These are phyloP conservation scores for Gnetum montanum DNA, from an alignment of 75 land plant species.

Conservation along the genomic window DNA sequence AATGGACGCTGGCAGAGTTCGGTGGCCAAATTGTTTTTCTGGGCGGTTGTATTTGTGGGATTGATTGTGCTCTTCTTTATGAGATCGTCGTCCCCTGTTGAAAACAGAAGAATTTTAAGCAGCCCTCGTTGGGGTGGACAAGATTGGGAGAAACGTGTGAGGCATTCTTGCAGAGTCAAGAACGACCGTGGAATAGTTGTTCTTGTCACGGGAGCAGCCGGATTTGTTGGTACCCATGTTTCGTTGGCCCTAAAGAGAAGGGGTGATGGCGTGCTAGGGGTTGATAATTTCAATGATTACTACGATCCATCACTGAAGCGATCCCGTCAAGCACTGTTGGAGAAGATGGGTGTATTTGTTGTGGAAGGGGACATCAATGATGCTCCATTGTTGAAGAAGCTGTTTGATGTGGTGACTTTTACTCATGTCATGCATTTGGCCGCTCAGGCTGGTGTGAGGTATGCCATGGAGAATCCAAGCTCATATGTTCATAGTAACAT, in stretches of 20 bases:
- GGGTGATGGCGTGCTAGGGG: conserved; percentile 72
- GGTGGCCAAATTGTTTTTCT: conserved; percentile 31
- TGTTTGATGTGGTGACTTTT: conserved; percentile 51
- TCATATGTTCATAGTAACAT: conserved; percentile 70
- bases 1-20: conserved; percentile 25
- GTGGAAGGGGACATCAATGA: conserved; percentile 67
- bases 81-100: conserved; percentile 17
- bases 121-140: conserved; percentile 7
- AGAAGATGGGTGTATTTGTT: conserved; percentile 43
- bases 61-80: conserved; percentile 32
- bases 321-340: conserved; percentile 37
- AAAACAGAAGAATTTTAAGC: conserved; percentile 3
- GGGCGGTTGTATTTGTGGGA: conserved; percentile 35
- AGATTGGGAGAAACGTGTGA: conserved; percentile 22
- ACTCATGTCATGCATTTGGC: conserved; percentile 47
- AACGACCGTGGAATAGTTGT: conserved; percentile 27
- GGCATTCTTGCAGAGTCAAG: conserved; percentile 29
- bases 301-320: conserved; percentile 57
- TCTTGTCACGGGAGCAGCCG: conserved; percentile 72
- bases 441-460: conserved; percentile 70
- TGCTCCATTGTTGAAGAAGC: conserved; percentile 28
- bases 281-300: conserved; percentile 69
- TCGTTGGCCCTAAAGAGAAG: conserved; percentile 52
- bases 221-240: conserved; percentile 34
- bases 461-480: conserved; percentile 61